Conservation (phyloP, 306 rosid genomes). For the Geum urbanum region DNA sequence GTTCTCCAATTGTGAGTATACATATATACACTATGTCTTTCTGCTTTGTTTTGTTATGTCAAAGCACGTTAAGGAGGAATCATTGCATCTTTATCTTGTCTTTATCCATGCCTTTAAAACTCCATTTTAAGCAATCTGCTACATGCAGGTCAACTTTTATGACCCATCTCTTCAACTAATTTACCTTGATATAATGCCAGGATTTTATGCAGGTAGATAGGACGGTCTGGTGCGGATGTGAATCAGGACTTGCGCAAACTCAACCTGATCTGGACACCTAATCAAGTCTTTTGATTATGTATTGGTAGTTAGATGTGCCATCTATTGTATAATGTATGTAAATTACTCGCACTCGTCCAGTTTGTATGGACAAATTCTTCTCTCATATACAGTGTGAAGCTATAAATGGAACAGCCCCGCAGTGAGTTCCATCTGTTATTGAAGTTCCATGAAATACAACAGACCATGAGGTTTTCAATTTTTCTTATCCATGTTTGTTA, state of each 20-base stretch:
- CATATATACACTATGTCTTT: neutral
- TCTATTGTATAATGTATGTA: slow-evolving; percentile 4
- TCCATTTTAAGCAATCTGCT: neutral
- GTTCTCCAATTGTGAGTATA: slow-evolving; percentile 35
- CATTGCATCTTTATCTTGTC: neutral
- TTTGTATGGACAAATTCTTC: neutral
- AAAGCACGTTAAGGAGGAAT: slow-evolving; percentile 1
- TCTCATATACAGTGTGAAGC: neutral
- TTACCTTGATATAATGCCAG: slow-evolving; percentile 14
- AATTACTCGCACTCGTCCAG: slow-evolving; percentile 6
- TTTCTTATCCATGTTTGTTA: too few species aligned
- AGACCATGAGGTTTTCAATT: neutral
- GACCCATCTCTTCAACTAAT: neutral
- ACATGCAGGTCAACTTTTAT: neutral
- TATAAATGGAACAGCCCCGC: neutral
- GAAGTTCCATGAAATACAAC: neutral
- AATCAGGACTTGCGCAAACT: slow-evolving; percentile 10
- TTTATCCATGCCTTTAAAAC: neutral
- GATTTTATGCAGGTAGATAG: neutral
- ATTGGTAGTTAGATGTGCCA: slow-evolving; percentile 5
- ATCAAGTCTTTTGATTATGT: slow-evolving; percentile 1
- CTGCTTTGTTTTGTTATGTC: neutral
- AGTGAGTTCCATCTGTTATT: neutral
- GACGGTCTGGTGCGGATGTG: neutral
- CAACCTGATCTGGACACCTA: slow-evolving; percentile 16